Percentiles rank a stretch among this genome's conserved stretches.
Conservation (phyloP, 495 filamentous ascomycete genomes). For the Lasiosphaeria ovina region DNA sequence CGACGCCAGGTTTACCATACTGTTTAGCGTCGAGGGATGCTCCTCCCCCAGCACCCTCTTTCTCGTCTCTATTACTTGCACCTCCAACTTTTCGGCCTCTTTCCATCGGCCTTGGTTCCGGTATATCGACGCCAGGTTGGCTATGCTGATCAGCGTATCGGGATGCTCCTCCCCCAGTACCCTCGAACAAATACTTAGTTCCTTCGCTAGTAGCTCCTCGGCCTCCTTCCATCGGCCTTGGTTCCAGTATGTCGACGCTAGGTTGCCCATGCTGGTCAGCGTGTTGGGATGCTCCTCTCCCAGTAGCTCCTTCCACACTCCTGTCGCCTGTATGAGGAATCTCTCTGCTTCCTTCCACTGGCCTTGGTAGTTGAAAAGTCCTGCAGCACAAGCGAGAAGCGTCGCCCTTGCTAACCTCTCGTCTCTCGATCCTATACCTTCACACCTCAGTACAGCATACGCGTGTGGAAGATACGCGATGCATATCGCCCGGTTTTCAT, state of each 20-base stretch:
- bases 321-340: conserved; percentile 30
- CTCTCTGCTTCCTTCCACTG: conserved; percentile 39
- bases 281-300: no score
- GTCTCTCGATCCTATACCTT: conserved; percentile 2
- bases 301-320: conserved; percentile 26
- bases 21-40: no score
- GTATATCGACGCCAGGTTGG: no score
- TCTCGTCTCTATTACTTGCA: no score
- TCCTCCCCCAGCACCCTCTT: no score
- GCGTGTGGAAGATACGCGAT: conserved; percentile 39
- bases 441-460: conserved; percentile 23
- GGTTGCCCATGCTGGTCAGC: conserved; percentile 39
- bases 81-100: conserved; percentile 28
- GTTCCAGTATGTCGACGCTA: conserved; percentile 44
- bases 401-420: conserved; percentile 4
- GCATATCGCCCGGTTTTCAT: conserved; percentile 38
- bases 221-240: no score
- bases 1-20: no score
- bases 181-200: no score
- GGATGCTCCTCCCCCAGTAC: no score
- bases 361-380: conserved; percentile 30
- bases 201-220: no score
- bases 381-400: conserved; percentile 1
- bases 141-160: no score
- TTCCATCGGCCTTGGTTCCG: conserved; percentile 38